phyloP scores from a whole-genome alignment of 164 flowering plant species.

The Platanus orientalis region DNA sequence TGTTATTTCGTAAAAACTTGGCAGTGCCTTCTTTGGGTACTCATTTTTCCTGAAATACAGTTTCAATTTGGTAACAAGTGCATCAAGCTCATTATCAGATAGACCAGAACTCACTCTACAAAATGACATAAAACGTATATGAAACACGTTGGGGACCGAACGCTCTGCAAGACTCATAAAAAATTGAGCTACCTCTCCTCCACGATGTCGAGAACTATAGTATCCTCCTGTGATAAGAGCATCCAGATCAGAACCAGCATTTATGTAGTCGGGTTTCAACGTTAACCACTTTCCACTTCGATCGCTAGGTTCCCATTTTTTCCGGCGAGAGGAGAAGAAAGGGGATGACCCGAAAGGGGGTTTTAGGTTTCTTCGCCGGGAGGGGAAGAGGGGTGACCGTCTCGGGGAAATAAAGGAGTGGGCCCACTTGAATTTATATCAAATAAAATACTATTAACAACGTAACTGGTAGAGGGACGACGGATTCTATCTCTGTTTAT shows the following conservation, averaged over 20 bases:
- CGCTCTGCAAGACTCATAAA: conserved; percentile 90
- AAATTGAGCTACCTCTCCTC: conserved; percentile 97
- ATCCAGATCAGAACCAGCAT: conserved; percentile 86
- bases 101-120: conserved; percentile 97
- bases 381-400: no score
- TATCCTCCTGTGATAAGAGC: conserved; percentile 95
- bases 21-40: conserved; percentile 72
- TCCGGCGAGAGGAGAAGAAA: no score
- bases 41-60: conserved; percentile 92
- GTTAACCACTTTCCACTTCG: conserved; percentile 97
- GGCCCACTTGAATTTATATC: no score
- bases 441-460: no score
- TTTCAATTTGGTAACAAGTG: conserved; percentile 73
- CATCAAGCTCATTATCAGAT: conserved; percentile 84
- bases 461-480: no score
- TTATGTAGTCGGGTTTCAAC: conserved; percentile 90
- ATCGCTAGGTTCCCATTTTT: conserved; percentile 99
- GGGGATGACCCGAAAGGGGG: no score
- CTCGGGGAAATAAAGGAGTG: no score
- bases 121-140: conserved; percentile 84
- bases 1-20: conserved; percentile 84
- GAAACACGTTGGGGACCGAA: conserved; percentile 50
- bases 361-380: no score
- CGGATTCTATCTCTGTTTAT: no score
- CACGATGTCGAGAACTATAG: conserved; percentile 94